Percentiles rank a stretch among this genome's conserved stretches.
These are phyloP conservation scores for Rhododendron mucronatum DNA, from an alignment of 148 eudicot genomes.

Conservation along the genomic window DNA sequence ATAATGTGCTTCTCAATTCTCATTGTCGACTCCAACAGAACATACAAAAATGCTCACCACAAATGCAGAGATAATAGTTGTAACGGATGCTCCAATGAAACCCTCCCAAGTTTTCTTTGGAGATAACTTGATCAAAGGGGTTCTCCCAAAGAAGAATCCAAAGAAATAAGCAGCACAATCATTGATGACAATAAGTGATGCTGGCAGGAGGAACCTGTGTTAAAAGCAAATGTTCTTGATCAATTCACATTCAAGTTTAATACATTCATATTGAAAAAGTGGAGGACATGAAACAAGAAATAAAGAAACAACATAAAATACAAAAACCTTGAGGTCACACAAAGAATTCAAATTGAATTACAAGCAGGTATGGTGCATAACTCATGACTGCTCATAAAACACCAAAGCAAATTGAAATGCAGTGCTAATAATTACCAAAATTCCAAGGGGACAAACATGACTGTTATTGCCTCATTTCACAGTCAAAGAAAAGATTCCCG, in stretches of 20 bases:
- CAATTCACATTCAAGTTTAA: neutral
- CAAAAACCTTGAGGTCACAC: neutral
- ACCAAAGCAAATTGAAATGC: neutral
- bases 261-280: neutral
- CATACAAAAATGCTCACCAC: slow-evolving; percentile 45
- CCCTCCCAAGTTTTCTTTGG: slow-evolving; percentile 99
- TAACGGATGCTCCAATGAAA: slow-evolving; percentile 89
- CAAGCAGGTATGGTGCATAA: neutral
- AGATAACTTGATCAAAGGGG: slow-evolving; percentile 91
- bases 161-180: slow-evolving; percentile 93
- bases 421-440: neutral
- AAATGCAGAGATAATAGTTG: slow-evolving; percentile 81
- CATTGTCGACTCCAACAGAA: neutral
- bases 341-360: neutral
- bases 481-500: neutral
- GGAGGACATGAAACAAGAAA: neutral
- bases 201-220: slow-evolving; percentile 99
- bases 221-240: neutral
- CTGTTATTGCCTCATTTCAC: neutral
- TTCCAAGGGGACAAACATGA: neutral
- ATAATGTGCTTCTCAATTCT: slow-evolving; percentile 11
- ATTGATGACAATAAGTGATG: slow-evolving; percentile 91
- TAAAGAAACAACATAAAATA: neutral
- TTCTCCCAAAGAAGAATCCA: slow-evolving; percentile 95
- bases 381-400: neutral